Base-by-base conservation (phyloP, 176 grass and related monocot species). In the Chrysopogon serrulatus region DNA sequence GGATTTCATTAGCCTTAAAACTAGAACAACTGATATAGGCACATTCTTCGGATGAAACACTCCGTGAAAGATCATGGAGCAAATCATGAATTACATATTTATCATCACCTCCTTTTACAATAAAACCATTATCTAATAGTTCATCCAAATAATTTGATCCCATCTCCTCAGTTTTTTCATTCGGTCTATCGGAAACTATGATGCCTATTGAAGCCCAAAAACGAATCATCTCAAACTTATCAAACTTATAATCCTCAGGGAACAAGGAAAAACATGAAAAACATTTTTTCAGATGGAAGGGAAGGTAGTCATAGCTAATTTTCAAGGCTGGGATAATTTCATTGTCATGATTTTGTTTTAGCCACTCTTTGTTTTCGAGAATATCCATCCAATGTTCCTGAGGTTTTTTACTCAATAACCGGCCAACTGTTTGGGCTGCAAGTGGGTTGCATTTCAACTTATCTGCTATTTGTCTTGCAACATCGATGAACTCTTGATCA, bases 281-380 rank as follows among this genome's bases (percentile, higher is more conserved):
- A 10, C 80, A 82, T 44, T 42, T 82, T 42, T 82, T 71, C 1
- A 82, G 36, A 43, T 82, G 16, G 51, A 82, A 82, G 12, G 79
- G 80, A 10, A 82, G 80, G 1, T 72, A 72, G 6, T 82, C 68
- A 17, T 82, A 82, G 67, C 67, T 82, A 33, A 82, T 82, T 44
- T 44, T 43, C 1, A 82, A 8, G 5, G 51, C 36, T 6, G 80
- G 51, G 26, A 82, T 71, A 6, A 82, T 82, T n/a, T 44, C 51
- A 41, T 71, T 12, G 0, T 5, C 26, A 6, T 24, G 3, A 1
- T 32, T 10, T 61, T 32, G 10, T 0, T 82, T 5, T 82, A 16
- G 18, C 80, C 51, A 82, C 27, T 82, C 51, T 44, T 61, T 14
- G 1, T 59, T 72, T 1, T 82, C 18, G 6, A 82, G 67, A 44